Evolutionary conservation across 1,139 yeast genomes (phyloP).

Genomic region (Geotrichum reessii): DNA sequence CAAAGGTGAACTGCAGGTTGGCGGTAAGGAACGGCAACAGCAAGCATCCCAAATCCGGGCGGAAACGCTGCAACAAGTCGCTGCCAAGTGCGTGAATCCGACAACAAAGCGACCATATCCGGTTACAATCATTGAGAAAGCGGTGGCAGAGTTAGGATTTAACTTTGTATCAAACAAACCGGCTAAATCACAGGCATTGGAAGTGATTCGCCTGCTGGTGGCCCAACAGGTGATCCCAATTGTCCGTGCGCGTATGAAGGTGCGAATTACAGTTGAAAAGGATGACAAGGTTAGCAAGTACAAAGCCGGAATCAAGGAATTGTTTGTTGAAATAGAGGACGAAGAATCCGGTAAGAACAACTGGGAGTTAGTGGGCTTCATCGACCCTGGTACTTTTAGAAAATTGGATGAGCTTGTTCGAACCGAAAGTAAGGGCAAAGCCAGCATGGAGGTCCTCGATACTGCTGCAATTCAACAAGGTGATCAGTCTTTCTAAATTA

Average conservation of each 20-base stretch:
- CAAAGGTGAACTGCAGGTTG: slow-evolving; percentile 90
- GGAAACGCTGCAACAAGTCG: slow-evolving; percentile 75
- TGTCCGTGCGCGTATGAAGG: slow-evolving; percentile 90
- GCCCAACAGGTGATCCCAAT: slow-evolving; percentile 83
- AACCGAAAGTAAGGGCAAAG: slow-evolving; percentile 49
- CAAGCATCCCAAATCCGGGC: slow-evolving; percentile 70
- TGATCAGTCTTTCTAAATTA: slow-evolving; percentile 32
- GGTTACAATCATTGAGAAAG: slow-evolving; percentile 88
- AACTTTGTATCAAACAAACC: slow-evolving; percentile 73
- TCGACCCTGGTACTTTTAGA: slow-evolving; percentile 85
- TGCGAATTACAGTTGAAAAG: slow-evolving; percentile 48
- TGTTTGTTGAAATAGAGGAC: slow-evolving; percentile 50
- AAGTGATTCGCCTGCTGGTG: slow-evolving; percentile 75
- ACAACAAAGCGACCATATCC: slow-evolving; percentile 86
- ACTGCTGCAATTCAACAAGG: slow-evolving; percentile 78
- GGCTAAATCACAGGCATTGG: slow-evolving; percentile 85
- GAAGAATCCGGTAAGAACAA: slow-evolving; percentile 43
- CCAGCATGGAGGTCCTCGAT: slow-evolving; percentile 77
- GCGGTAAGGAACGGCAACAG: slow-evolving; percentile 85
- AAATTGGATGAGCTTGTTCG: slow-evolving; percentile 58
- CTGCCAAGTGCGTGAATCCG: slow-evolving; percentile 90
- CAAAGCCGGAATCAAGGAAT: slow-evolving; percentile 46
- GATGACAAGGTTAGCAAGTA: slow-evolving; percentile 47
- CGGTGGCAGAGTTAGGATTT: slow-evolving; percentile 71
- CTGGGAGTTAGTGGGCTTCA: slow-evolving; percentile 64